phyloP scores from a whole-genome alignment of 441 rosid genomes.

The Corymbia calophylla region DNA sequence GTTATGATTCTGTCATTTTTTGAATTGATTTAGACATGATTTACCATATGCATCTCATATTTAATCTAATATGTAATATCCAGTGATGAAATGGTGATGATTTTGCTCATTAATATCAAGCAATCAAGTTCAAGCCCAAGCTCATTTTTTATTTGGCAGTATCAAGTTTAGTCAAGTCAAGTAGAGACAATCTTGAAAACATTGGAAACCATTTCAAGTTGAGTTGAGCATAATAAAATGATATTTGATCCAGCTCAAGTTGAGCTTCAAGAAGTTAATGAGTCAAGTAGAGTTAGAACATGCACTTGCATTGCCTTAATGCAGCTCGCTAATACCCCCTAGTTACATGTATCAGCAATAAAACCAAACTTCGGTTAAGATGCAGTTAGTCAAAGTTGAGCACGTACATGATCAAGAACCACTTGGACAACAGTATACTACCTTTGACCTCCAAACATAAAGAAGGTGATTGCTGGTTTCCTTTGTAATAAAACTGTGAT shows the following conservation, averaged over 20 bases:
- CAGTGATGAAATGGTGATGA: not conserved
- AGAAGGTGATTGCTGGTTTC: conserved; percentile 15
- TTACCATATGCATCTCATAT: not conserved
- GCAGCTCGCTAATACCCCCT: not conserved
- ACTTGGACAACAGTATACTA: not conserved
- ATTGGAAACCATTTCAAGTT: not conserved
- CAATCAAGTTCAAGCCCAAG: not conserved
- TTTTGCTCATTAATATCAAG: not conserved
- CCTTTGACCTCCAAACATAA: conserved; percentile 29
- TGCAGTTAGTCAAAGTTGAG: not conserved
- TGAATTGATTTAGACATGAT: not conserved
- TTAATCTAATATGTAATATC: not conserved
- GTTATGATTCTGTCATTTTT: not conserved
- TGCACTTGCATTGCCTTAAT: not conserved
- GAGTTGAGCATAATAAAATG: not conserved
- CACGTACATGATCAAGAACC: not conserved
- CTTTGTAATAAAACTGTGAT: conserved; percentile 13
- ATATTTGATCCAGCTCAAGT: not conserved
- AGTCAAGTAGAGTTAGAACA: not conserved
- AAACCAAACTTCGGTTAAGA: not conserved
- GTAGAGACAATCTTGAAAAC: not conserved
- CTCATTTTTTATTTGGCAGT: not conserved
- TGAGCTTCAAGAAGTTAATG: not conserved
- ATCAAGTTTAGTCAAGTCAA: not conserved
- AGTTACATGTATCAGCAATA: not conserved